Conservation (phyloP, 2,329 filamentous ascomycete species). For the Xylaria sp. region DNA sequence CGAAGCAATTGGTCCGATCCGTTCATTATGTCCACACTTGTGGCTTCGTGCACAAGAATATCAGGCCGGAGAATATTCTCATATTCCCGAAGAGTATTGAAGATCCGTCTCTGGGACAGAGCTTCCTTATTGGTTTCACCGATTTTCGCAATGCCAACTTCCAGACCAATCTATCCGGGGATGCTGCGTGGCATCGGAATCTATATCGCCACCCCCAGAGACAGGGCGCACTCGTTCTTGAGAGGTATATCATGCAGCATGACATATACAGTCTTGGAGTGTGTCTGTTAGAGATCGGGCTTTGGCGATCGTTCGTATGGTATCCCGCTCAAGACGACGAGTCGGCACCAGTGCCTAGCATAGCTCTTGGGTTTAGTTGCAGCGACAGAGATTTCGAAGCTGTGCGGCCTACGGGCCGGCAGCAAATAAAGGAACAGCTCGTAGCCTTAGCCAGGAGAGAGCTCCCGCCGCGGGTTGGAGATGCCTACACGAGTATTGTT, state of each 20-base stretch:
- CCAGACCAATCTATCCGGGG: constrained; percentile 19
- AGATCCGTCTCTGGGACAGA: neutral
- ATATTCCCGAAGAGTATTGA: constrained; percentile 7
- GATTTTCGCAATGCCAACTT: constrained; percentile 33
- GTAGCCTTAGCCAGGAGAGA: constrained; percentile 17
- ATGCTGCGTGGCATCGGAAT: constrained; percentile 35
- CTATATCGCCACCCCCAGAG: constrained; percentile 41
- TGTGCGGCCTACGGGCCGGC: neutral
- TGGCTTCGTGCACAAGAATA: constrained; percentile 32
- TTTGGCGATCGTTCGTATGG: constrained; percentile 52
- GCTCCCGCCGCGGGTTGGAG: constrained; percentile 22
- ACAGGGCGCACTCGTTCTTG: constrained; percentile 27
- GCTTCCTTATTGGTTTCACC: constrained; percentile 36
- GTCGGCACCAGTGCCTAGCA: constrained; percentile 7
- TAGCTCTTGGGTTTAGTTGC: constrained; percentile 20
- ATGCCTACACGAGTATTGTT: constrained; percentile 22
- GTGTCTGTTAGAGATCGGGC: constrained; percentile 60
- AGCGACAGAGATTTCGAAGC: constrained; percentile 22
- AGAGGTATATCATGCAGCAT: constrained; percentile 51
- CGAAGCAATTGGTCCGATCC: constrained; percentile 29
- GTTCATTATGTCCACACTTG: constrained; percentile 29
- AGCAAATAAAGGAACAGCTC: constrained; percentile 16
- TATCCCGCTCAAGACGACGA: constrained; percentile 18
- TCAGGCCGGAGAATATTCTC: constrained; percentile 28
- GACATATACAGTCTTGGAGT: constrained; percentile 65